A percentile compares a stretch with the other conserved stretches of the same genome.
These are phyloP conservation scores for Sicyos baderoa DNA, from an alignment of 306 rosid genomes.

Conservation along the genomic window DNA sequence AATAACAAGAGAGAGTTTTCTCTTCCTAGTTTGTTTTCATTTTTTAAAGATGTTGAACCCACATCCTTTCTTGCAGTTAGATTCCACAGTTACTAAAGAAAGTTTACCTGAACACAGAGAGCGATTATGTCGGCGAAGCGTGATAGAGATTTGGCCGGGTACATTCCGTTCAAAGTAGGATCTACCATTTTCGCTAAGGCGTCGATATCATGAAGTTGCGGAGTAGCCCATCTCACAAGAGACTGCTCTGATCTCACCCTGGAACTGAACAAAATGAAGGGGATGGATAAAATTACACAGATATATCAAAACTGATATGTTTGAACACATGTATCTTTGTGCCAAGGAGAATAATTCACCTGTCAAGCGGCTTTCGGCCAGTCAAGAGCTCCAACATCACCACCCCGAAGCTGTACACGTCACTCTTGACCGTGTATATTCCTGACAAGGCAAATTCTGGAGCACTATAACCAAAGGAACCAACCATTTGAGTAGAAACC, in stretches of 20 bases:
- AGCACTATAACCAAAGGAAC: conserved; percentile 96
- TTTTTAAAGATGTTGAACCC: not conserved
- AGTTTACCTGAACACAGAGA: conserved; percentile 83
- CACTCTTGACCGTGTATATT: conserved; percentile 88
- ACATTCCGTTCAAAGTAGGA: conserved; percentile 82
- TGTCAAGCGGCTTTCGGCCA: conserved; percentile 93
- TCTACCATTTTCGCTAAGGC: conserved; percentile 97
- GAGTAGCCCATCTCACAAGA: conserved; percentile 98
- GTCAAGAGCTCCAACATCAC: conserved; percentile 93
- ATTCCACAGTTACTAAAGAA: not conserved
- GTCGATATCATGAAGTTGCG: conserved; percentile 94
- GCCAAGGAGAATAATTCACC: conserved; percentile 31
- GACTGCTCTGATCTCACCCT: conserved; percentile 83
- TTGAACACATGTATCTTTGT: not conserved
- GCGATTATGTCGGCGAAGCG: conserved; percentile 94
- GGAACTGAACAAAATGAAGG: conserved; percentile 41
- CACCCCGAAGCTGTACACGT: conserved; percentile 97
- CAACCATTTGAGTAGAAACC: conserved; percentile 94
- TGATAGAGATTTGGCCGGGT: conserved; percentile 91
- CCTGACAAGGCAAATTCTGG: conserved; percentile 95
- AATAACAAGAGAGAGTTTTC: not conserved
- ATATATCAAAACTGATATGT: conserved; percentile 9
- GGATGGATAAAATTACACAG: conserved; percentile 16
- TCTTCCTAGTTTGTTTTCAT: not conserved
- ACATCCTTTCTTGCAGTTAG: not conserved